Conservation (phyloP, 2,329 filamentous ascomycete genomes). For the Daldinia eschscholtzii region DNA sequence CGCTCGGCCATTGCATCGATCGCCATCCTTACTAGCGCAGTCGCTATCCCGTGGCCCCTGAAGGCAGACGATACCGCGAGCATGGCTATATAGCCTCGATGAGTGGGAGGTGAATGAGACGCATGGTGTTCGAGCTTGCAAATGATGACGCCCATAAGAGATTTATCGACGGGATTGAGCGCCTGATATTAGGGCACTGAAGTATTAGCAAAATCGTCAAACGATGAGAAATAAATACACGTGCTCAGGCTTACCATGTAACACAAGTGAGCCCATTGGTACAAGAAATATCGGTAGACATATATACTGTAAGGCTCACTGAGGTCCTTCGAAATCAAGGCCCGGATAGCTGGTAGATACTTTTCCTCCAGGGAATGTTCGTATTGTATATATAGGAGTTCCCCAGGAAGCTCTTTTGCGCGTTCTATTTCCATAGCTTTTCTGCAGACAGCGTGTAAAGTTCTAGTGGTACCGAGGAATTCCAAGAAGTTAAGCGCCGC, state of each 20-base stretch:
- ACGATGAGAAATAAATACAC: neutral
- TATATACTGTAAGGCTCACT: conserved; percentile 99
- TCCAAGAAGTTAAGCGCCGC: conserved; percentile 10
- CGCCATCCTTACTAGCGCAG: conserved; percentile 86
- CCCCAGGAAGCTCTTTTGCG: conserved; percentile 56
- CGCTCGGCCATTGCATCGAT: conserved; percentile 90
- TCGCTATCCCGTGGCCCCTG: conserved; percentile 88
- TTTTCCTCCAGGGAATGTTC: conserved; percentile 70
- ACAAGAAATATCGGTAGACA: conserved; percentile 97
- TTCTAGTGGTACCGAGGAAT: conserved; percentile 11
- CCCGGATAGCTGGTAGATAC: conserved; percentile 87
- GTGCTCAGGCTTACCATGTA: conserved; percentile 76
- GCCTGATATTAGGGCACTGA: conserved; percentile 58
- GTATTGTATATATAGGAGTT: conserved; percentile 72
- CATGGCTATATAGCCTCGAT: conserved; percentile 98
- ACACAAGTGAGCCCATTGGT: conserved; percentile 98
- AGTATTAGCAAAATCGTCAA: neutral
- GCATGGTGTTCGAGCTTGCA: conserved; percentile 94
- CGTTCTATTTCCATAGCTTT: conserved; percentile 54
- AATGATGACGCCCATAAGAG: conserved; percentile 89
- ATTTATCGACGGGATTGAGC: conserved; percentile 68
- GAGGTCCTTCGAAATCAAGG: conserved; percentile 93
- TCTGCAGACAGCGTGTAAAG: conserved; percentile 23
- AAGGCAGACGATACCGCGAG: conserved; percentile 86
- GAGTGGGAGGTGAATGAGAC: conserved; percentile 78